Percentiles rank a stretch among this genome's conserved stretches.
These are phyloP conservation scores for Apophysomyces trapeziformis DNA, from an alignment of 371 early-diverging fungal genomes.

Conservation along the genomic window DNA sequence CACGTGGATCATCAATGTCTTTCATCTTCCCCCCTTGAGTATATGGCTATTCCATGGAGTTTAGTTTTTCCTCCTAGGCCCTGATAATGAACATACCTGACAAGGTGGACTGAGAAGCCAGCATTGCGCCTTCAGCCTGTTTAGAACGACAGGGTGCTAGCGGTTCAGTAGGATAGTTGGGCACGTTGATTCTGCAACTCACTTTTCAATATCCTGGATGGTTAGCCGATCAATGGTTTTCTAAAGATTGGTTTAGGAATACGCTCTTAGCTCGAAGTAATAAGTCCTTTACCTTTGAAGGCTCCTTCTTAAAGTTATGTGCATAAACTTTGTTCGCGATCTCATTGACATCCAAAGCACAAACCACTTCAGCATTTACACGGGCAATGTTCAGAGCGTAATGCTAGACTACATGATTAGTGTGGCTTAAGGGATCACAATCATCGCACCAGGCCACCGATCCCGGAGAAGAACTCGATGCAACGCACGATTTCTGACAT, in stretches of 20 bases:
- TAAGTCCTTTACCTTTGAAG: slow-evolving; percentile 50
- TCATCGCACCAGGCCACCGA: slow-evolving; percentile 67
- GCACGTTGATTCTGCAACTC: slow-evolving; percentile 9
- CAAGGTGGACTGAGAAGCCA: slow-evolving; percentile 90
- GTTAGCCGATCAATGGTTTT: slow-evolving; percentile 69
- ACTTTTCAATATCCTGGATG: slow-evolving; percentile 62
- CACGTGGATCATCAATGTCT: slow-evolving; percentile 70
- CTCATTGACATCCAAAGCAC: slow-evolving; percentile 74
- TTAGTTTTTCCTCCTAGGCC: neutral
- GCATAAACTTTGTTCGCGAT: slow-evolving; percentile 73
- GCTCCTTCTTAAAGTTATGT: slow-evolving; percentile 62
- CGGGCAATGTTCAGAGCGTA: slow-evolving; percentile 65
- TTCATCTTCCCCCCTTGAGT: slow-evolving; percentile 70
- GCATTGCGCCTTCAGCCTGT: slow-evolving; percentile 62
- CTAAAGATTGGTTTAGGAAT: slow-evolving; percentile 19
- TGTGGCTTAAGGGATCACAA: neutral
- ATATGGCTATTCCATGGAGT: slow-evolving; percentile 50
- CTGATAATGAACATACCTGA: slow-evolving; percentile 48
- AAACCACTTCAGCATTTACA: slow-evolving; percentile 51
- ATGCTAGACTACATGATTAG: slow-evolving; percentile 42
- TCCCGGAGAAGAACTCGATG: slow-evolving; percentile 80
- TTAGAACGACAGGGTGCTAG: neutral
- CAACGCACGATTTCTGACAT: slow-evolving; percentile 45
- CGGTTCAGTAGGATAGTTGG: neutral
- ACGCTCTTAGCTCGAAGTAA: neutral